Evolutionary conservation across 495 filamentous ascomycete species (phyloP).

Genomic region (Penicillium parvum): DNA sequence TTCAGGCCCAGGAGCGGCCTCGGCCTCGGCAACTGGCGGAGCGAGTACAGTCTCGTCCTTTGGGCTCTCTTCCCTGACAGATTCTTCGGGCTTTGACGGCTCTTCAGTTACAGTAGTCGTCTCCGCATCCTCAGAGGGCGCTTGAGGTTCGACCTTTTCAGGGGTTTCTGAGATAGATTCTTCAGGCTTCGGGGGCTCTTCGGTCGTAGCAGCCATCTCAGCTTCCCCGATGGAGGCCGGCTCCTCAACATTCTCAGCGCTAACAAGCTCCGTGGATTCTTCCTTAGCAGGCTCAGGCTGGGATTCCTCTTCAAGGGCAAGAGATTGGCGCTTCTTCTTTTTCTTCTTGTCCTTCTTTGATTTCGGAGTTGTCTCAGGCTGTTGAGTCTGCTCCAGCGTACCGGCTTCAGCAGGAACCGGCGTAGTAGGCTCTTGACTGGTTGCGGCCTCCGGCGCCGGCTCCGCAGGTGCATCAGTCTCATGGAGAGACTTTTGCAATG

Average conservation of each 20-base stretch:
- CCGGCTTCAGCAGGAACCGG: too few relatives aligned
- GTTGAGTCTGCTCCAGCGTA: too few relatives aligned
- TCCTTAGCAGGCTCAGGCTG: slow-evolving; percentile 8
- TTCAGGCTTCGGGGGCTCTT: slow-evolving; percentile 2
- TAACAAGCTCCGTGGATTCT: neutral
- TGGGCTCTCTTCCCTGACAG: neutral
- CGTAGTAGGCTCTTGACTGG: too few relatives aligned
- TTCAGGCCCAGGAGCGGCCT: slow-evolving; percentile 5
- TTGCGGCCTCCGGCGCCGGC: too few relatives aligned
- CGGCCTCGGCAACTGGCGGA: neutral
- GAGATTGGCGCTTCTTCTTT: slow-evolving; percentile 27
- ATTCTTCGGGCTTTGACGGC: too few relatives aligned
- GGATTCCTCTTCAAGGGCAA: slow-evolving; percentile 12
- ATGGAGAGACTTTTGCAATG: neutral
- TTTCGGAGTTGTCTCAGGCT: slow-evolving; percentile 5
- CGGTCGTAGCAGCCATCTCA: neutral
- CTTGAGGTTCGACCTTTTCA: neutral
- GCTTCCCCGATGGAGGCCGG: too few relatives aligned
- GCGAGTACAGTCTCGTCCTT: neutral
- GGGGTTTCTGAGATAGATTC: too few relatives aligned
- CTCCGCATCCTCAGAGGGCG: too few relatives aligned
- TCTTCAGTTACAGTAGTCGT: too few relatives aligned
- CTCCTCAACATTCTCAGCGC: neutral
- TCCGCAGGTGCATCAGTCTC: neutral
- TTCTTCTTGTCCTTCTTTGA: slow-evolving; percentile 15